These are phyloP conservation scores for Sporothrix variecibatus DNA, from an alignment of 2,329 filamentous ascomycete genomes.

Conservation along the genomic window DNA sequence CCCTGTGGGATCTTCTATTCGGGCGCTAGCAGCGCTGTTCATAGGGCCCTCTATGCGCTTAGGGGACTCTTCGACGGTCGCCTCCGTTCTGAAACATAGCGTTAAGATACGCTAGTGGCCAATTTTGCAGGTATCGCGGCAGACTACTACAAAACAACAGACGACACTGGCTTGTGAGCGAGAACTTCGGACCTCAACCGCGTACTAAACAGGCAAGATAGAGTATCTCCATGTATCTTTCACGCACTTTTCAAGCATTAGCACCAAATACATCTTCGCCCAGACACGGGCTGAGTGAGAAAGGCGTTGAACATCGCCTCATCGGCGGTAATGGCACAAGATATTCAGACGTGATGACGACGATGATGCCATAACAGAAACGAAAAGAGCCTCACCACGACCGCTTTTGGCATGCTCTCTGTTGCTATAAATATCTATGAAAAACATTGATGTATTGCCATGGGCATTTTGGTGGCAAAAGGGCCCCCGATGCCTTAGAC, in stretches of 20 bases:
- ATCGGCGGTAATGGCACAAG: neutral
- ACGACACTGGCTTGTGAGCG: neutral
- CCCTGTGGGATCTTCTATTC: neutral
- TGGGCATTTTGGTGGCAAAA: too few species aligned
- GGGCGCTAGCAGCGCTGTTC: neutral
- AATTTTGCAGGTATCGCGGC: neutral
- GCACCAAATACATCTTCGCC: neutral
- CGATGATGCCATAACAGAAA: neutral
- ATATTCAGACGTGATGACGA: neutral
- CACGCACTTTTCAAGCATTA: neutral
- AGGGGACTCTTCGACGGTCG: neutral
- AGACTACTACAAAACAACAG: neutral
- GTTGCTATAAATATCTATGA: neutral
- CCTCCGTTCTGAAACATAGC: neutral
- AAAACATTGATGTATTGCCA: neutral
- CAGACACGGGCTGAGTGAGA: neutral
- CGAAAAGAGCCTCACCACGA: neutral
- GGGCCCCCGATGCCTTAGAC: neutral
- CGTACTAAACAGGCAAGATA: neutral
- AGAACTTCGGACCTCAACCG: neutral
- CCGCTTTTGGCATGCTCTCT: neutral
- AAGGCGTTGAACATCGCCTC: neutral
- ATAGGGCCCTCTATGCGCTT: neutral
- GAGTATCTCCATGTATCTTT: neutral
- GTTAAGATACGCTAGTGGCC: neutral